phyloP scores from a whole-genome alignment of 225 moss, liverwort and hornwort genomes.

The Physcomitrium patens region DNA sequence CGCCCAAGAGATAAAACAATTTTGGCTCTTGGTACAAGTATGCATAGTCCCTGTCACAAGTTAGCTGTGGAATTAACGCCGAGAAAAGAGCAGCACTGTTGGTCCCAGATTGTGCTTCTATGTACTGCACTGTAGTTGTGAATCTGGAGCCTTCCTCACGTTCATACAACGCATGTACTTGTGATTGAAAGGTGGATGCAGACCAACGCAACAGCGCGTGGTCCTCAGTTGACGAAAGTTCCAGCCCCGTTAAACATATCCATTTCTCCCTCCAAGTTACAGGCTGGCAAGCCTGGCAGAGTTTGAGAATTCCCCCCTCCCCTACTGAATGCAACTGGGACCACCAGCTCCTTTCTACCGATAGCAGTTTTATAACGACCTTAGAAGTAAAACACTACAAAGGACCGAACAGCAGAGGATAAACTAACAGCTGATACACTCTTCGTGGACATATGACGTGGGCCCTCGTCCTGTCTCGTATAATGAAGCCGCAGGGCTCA shows the following conservation, averaged over 20 bases:
- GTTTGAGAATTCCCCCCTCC: too few relatives aligned
- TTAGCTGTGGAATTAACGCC: background rate
- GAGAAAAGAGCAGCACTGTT: slow-evolving; percentile 5
- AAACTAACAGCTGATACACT: slow-evolving; percentile 19
- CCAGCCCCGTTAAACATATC: background rate
- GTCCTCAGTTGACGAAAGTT: background rate
- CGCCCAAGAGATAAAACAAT: background rate
- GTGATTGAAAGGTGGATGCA: slow-evolving; percentile 17
- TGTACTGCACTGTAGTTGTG: background rate
- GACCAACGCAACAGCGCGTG: background rate
- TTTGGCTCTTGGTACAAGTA: slow-evolving; percentile 38
- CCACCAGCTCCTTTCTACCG: background rate
- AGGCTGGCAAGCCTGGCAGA: slow-evolving; percentile 7
- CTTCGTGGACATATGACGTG: too few relatives aligned
- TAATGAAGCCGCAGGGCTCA: too few relatives aligned
- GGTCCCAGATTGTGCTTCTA: slow-evolving; percentile 31
- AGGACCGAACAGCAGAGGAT: background rate
- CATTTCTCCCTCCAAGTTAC: background rate
- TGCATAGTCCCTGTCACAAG: background rate
- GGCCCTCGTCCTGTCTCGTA: too few relatives aligned
- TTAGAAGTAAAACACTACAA: slow-evolving; percentile 16
- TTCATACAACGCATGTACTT: slow-evolving; percentile 19
- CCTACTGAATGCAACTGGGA: background rate
- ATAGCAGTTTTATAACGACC: background rate
- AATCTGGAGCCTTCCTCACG: slow-evolving; percentile 15